Base-by-base conservation (phyloP, 2,329 filamentous ascomycete genomes). In the Septoria linicola region DNA sequence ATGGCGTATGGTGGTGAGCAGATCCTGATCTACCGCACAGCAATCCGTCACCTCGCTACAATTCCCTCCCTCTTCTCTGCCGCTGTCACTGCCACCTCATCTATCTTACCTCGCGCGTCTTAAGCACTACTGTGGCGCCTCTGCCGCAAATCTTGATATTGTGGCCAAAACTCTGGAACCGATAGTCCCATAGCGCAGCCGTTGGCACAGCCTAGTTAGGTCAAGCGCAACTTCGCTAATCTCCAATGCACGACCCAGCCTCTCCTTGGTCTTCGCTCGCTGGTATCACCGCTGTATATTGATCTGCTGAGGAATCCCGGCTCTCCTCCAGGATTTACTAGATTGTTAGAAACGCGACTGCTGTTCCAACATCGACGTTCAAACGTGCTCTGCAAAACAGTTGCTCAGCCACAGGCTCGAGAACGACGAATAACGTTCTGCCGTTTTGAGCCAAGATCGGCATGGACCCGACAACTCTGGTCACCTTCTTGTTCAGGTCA, bases 401-500 rank as follows among this genome's bases (percentile, higher is more conserved):
- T 20, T 16, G n/a, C n/a, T n/a, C n/a, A n/a, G n/a, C n/a, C n/a
- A n/a, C n/a, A n/a, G n/a, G n/a, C 8, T 14, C 13, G 27, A 39
- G 13, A 4, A 30, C 36, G 30, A 20, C 17, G 27, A 34, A 35
- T 20, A 39, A 48, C 32, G 31, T 17, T 13, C 34, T 49, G 21
- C 44, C 44, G 34, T 21, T 19, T 35, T 19, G 27, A 34, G 51
- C 16, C 35, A 35, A n/a, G 45, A 53, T 49, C 45, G 37, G 41
- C 51, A 68, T 70, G 66, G 67, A 70, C 48, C 59, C 63, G 27
- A 68, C 64, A 11, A 70, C 70, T 6, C 61, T 72, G 14, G 56
- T 70, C 27, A 69, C 69, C 4, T 72, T 72, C 49, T 55, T 66
- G n/a, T 68, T 70, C 58, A 62, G 60, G 53, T 59, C 63, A 20